Evolutionary conservation across 345 rosid species (phyloP).

Genomic region (Aquilaria sinensis): DNA sequence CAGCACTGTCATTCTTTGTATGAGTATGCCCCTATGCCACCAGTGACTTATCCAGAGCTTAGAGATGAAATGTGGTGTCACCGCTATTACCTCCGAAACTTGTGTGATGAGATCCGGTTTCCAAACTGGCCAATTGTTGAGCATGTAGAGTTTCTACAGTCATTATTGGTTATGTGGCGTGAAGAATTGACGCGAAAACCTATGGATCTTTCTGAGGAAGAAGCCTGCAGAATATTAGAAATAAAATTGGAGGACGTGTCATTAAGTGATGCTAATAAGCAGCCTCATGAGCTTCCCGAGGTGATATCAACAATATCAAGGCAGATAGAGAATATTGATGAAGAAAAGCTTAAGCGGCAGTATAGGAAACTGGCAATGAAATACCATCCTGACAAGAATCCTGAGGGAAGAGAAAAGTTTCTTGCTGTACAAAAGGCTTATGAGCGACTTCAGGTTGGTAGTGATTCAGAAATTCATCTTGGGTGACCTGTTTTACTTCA

Average conservation of each 20-base stretch:
- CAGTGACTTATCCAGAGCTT: slow-evolving; percentile 96
- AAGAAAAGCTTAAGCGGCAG: slow-evolving; percentile 98
- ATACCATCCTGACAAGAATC: slow-evolving; percentile 99
- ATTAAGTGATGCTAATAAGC: slow-evolving; percentile 34
- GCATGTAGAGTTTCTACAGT: slow-evolving; percentile 96
- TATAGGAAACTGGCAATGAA: slow-evolving; percentile 99
- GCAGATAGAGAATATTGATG: slow-evolving; percentile 95
- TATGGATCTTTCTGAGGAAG: slow-evolving; percentile 99
- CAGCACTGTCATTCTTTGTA: slow-evolving; percentile 95
- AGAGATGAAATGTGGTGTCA: slow-evolving; percentile 99
- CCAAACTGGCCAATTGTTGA: slow-evolving; percentile 98
- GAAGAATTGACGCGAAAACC: slow-evolving; percentile 97
- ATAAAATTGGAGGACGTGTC: slow-evolving; percentile 78
- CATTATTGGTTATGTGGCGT: slow-evolving; percentile 98
- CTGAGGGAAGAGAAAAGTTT: slow-evolving; percentile 97
- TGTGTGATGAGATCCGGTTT: slow-evolving; percentile 92
- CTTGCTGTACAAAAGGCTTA: slow-evolving; percentile 98
- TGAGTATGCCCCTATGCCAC: slow-evolving; percentile 99
- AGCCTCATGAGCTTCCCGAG: slow-evolving; percentile 42
- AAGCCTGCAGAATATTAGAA: slow-evolving; percentile 92
- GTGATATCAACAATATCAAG: slow-evolving; percentile 61
- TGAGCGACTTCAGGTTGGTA: slow-evolving; percentile 89
- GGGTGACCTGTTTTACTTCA: slow-evolving; percentile 7
- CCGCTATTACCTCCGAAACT: slow-evolving; percentile 89
- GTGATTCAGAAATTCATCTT: slow-evolving; percentile 5